These are phyloP conservation scores for Coemansia sp. DNA, from an alignment of 192 early-diverging fungal genomes.

Conservation along the genomic window DNA sequence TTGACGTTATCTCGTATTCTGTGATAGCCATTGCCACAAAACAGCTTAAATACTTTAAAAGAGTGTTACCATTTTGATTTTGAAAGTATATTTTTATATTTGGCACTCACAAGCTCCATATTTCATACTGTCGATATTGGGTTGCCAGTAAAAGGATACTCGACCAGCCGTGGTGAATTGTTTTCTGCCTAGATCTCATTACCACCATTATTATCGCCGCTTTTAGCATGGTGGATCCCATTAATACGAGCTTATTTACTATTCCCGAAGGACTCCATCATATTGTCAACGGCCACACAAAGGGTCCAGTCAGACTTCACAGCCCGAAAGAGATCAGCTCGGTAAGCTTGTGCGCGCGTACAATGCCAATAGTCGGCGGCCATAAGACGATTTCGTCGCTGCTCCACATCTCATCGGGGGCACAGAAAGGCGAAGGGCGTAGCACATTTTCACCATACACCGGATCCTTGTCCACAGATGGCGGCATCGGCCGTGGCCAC, in stretches of 20 bases:
- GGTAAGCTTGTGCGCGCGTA: neutral
- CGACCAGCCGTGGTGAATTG: no score
- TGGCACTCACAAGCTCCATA: no score
- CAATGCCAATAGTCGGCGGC: conserved; percentile 51
- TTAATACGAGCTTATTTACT: conserved; percentile 41
- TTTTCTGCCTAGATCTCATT: neutral
- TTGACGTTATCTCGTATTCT: no score
- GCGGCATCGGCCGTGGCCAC: neutral
- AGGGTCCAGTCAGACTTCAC: conserved; percentile 16
- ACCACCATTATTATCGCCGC: neutral
- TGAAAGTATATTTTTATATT: no score
- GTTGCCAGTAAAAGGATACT: neutral
- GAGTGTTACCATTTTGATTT: no score
- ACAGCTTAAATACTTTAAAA: no score
- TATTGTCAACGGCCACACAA: conserved; percentile 23
- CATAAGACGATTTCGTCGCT: conserved; percentile 51
- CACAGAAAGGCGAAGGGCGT: conserved; percentile 37
- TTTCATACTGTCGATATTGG: neutral
- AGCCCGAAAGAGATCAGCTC: conserved; percentile 14
- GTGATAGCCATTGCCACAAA: no score
- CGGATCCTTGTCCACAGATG: conserved; percentile 30
- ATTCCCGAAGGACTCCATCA: conserved; percentile 48
- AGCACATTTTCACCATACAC: conserved; percentile 44
- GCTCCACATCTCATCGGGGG: conserved; percentile 29
- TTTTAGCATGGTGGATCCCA: conserved; percentile 49